Base-by-base conservation (phyloP, 2,329 filamentous ascomycete species). In the Lasiodiplodia sp. region DNA sequence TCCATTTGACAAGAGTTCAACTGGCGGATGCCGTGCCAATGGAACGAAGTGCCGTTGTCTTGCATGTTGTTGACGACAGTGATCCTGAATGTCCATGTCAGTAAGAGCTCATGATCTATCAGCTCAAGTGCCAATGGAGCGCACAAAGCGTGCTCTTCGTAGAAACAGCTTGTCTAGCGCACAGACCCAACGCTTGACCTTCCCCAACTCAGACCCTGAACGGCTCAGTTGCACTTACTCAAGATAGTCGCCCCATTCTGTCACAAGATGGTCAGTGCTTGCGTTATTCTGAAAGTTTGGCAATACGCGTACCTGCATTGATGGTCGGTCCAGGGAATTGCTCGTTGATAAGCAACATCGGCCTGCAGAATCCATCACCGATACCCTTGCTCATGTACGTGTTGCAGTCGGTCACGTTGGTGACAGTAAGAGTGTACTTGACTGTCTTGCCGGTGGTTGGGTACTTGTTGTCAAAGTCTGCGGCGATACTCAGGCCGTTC, bases 321-420 rank as follows among this genome's bases (percentile, higher is more conserved):
- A 92, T 87, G 10, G 85, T 82, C 1, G 91, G 91, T 0, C 90
- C 91, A 0, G 91, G 91, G 70, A 87, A 90, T 53, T 87, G 84
- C 10, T 86, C 87, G 37, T 79, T 79, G 64, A 79, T 74, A 69
- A 92, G 82, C 69, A 83, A 68, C 53, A 74, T 75, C 6, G 51
- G 72, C 25, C 40, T 73, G 38, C 69, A 76, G 51, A 75, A 79
- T 23, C 72, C 73, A 40, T 83, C 65, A 25, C 65, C 65, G 7
- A 67, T 67, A 11, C 65, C 65, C 40, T 67, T 67, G 44, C 55
- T 67, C 44, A 60, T 58, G 53, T 60, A 60, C 23, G 38, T 81
- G 2, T 79, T 76, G 58, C 81, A 78, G 58, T 76, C 74, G 4
- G 81, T 83, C 4, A 75, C 76, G 66, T 83, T 82, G 3, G 80